phyloP scores from a whole-genome alignment of 805 yeast species.

The Saccharomyces paradoxus region DNA sequence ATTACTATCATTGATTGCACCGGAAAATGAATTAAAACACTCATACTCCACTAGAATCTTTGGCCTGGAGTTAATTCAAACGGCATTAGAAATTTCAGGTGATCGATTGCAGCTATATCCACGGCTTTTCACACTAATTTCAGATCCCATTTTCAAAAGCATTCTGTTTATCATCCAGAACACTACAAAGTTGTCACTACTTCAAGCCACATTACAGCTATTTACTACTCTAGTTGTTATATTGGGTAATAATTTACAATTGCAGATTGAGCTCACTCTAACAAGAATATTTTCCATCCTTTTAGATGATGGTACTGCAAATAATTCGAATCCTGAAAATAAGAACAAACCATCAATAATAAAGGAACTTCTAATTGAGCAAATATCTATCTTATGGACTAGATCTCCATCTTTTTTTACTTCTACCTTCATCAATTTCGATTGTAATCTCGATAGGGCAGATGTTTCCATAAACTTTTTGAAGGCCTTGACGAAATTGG shows the following conservation, averaged over 20 bases:
- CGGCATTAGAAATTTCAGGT: conserved; percentile 79
- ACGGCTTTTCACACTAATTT: conserved; percentile 54
- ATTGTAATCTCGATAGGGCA: conserved; percentile 80
- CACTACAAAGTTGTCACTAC: conserved; percentile 57
- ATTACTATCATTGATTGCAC: conserved; percentile 70
- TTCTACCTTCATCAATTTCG: conserved; percentile 70
- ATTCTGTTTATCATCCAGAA: conserved; percentile 71
- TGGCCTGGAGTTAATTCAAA: conserved; percentile 66
- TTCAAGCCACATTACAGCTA: conserved; percentile 68
- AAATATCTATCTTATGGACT: conserved; percentile 73
- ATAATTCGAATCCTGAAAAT: not conserved
- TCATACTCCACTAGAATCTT: conserved; percentile 81
- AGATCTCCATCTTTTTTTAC: conserved; percentile 73
- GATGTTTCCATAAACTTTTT: conserved; percentile 65
- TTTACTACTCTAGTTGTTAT: conserved; percentile 65
- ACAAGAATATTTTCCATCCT: conserved; percentile 55
- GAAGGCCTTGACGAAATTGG: conserved; percentile 63
- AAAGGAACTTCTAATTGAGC: conserved; percentile 78
- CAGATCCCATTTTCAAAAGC: conserved; percentile 81
- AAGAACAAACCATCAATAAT: conserved; percentile 35
- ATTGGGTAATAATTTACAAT: conserved; percentile 54
- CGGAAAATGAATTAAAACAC: conserved; percentile 73
- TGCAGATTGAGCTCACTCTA: conserved; percentile 73
- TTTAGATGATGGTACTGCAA: conserved; percentile 13
- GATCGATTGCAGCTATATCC: conserved; percentile 50